Percentiles rank a stretch among this genome's conserved stretches.
These are phyloP conservation scores for Paraconiothyrium brasiliense DNA, from an alignment of 2,329 filamentous ascomycete genomes.

Conservation along the genomic window DNA sequence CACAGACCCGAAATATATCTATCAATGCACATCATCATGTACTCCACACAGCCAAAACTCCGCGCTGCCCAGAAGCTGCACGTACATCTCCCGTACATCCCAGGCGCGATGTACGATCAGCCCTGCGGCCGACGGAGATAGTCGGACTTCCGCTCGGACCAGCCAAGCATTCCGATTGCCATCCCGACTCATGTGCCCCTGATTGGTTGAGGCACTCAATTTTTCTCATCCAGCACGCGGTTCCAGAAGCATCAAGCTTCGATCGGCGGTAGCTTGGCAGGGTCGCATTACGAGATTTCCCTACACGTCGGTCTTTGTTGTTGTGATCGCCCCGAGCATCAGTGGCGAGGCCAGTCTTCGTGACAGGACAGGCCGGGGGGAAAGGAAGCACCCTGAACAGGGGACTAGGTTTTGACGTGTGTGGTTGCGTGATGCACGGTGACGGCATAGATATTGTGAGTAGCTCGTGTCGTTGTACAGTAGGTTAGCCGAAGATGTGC, in stretches of 20 bases:
- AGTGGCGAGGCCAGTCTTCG: too few relatives aligned
- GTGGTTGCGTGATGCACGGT: too few relatives aligned
- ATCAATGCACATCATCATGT: too few relatives aligned
- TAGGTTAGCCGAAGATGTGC: too few relatives aligned
- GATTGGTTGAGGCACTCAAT: not conserved
- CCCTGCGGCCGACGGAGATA: not conserved
- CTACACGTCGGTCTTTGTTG: not conserved
- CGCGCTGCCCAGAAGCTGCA: not conserved
- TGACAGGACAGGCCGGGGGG: too few relatives aligned
- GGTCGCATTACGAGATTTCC: not conserved
- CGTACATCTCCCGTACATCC: not conserved
- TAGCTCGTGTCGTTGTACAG: too few relatives aligned
- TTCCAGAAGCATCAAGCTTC: constrained; percentile 1
- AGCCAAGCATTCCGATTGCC: not conserved
- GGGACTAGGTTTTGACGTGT: too few relatives aligned
- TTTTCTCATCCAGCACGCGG: not conserved
- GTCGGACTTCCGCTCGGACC: not conserved
- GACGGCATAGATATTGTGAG: too few relatives aligned
- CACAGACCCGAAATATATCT: too few relatives aligned
- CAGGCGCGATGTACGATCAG: not conserved
- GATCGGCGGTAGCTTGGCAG: not conserved
- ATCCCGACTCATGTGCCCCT: not conserved
- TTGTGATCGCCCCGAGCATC: constrained; percentile 2
- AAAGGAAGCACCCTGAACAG: too few relatives aligned
- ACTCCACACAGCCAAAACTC: not conserved